A percentile compares a stretch with the other conserved stretches of the same genome.
Conservation (phyloP, 1,284 basidiomycete genomes). For the Ceratobasidium sp. region DNA sequence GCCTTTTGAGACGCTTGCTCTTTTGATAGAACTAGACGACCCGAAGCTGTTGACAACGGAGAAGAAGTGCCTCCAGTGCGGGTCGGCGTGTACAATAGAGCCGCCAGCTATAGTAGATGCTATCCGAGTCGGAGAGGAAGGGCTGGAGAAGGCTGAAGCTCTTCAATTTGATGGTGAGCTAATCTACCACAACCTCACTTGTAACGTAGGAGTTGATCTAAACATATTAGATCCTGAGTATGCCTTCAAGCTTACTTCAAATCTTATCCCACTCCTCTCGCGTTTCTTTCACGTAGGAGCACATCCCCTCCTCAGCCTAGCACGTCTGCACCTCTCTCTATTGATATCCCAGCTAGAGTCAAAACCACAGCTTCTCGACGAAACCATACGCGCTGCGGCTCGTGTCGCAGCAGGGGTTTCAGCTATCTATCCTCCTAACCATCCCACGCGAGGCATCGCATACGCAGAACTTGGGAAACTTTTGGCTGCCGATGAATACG, state of each 20-base stretch:
- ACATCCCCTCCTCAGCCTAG: slow-evolving; percentile 80
- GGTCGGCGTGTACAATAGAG: slow-evolving; percentile 61
- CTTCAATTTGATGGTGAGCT: slow-evolving; percentile 67
- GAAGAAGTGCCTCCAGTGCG: slow-evolving; percentile 70
- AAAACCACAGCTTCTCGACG: slow-evolving; percentile 58
- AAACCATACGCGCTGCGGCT: slow-evolving; percentile 67
- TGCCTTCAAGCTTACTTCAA: slow-evolving; percentile 68
- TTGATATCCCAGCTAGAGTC: slow-evolving; percentile 64
- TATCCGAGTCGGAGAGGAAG: slow-evolving; percentile 71
- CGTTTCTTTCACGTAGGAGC: slow-evolving; percentile 65
- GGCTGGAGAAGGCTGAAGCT: slow-evolving; percentile 72
- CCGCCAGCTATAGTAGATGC: slow-evolving; percentile 63
- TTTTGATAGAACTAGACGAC: background rate
- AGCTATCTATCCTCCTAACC: slow-evolving; percentile 68
- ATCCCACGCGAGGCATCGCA: slow-evolving; percentile 81
- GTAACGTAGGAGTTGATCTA: too few relatives aligned
- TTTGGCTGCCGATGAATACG: slow-evolving; percentile 69
- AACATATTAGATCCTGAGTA: slow-evolving; percentile 71
- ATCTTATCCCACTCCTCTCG: slow-evolving; percentile 69
- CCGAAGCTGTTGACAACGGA: slow-evolving; percentile 56
- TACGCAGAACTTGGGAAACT: slow-evolving; percentile 85
- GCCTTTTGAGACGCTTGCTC: slow-evolving; percentile 61
- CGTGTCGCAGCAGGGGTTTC: slow-evolving; percentile 67
- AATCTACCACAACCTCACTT: too few relatives aligned
- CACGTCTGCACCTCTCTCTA: slow-evolving; percentile 73